These are phyloP conservation scores for Neurospora crassa DNA, from an alignment of 2,329 filamentous ascomycete genomes.

Conservation along the genomic window DNA sequence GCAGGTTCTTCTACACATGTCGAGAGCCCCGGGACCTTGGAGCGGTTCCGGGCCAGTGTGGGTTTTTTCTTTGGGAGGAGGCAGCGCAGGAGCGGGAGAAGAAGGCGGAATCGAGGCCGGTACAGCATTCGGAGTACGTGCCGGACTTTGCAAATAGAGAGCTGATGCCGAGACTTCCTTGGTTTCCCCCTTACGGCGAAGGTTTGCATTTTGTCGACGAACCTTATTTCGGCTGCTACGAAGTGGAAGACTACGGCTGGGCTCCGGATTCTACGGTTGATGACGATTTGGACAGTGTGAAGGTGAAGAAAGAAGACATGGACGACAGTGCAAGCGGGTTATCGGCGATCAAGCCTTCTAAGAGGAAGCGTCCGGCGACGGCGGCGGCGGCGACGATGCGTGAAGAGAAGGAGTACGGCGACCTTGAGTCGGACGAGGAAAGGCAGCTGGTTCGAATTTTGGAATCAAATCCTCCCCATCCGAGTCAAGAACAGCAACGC, in stretches of 20 bases:
- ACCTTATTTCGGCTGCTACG: background rate
- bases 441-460: conserved; percentile 26
- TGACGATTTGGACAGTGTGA: background rate
- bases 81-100: conserved; percentile 25
- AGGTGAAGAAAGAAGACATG: background rate
- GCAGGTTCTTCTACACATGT: conserved; percentile 34
- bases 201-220: background rate
- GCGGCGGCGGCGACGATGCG: conserved; percentile 14
- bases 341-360: conserved; percentile 5
- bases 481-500: background rate
- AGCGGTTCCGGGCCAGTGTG: conserved; percentile 21
- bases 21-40: conserved; percentile 5
- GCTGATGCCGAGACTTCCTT: background rate
- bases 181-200: background rate
- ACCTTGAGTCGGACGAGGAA: conserved; percentile 30
- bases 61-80: conserved; percentile 37
- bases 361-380: conserved; percentile 18
- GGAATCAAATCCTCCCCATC: conserved; percentile 21
- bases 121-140: background rate
- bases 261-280: background rate
- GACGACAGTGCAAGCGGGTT: background rate
- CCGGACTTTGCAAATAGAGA: background rate
- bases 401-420: conserved; percentile 20
- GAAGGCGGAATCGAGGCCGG: conserved; percentile 1
- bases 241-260: background rate